Evolutionary conservation across 164 flowering plant species (phyloP), one percentile per base, ranked within the genome.

Genomic region (Magnolia officinalis): DNA sequence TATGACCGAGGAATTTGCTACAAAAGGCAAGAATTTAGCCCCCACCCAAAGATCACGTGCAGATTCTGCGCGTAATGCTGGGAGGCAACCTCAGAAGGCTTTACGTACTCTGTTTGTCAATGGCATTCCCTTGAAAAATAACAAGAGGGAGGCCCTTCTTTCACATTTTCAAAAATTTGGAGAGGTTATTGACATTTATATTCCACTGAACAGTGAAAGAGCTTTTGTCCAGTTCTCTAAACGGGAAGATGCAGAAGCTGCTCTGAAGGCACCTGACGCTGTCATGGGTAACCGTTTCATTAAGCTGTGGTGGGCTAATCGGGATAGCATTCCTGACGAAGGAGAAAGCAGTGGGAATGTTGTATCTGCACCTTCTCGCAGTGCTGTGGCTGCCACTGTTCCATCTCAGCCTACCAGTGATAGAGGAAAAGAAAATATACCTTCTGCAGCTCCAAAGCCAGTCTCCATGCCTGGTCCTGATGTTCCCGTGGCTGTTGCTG

Each of bases 211-310:
- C 73, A 85, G 91, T 82, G 91, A 88, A 76, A 85, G 84, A 74
- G 99, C 98, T 72, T 96, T 90, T 89, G 90, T 96, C 73, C 99
- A 96, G 80, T 96, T 96, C 76, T 92, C 98, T 23, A 92, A 85
- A 80, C 86, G 93, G 82, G 98, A 94, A 84, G 98, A 92, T 78
- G 99, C 99, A 68, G 99, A 94, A 76, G 91, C 90, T 82, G 99
- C 99, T 77, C 78, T 96, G 24, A 90, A 78, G 83, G 88, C 98
- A 75, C 99, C 99, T 76, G 99, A 96, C 88, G 99, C 99, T 76
- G 99, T 96, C 26, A 92, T 94, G 97, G 99, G 98, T 58, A 96
- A 94, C 76, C 96, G 99, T 29, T 96, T 96, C 83, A 92, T 96
- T 82, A 91, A 88, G 87, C 82, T 94, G 14, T 90, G 88, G 87